Base-by-base conservation (phyloP, 441 rosid species). In the Theobroma grandiflorum region DNA sequence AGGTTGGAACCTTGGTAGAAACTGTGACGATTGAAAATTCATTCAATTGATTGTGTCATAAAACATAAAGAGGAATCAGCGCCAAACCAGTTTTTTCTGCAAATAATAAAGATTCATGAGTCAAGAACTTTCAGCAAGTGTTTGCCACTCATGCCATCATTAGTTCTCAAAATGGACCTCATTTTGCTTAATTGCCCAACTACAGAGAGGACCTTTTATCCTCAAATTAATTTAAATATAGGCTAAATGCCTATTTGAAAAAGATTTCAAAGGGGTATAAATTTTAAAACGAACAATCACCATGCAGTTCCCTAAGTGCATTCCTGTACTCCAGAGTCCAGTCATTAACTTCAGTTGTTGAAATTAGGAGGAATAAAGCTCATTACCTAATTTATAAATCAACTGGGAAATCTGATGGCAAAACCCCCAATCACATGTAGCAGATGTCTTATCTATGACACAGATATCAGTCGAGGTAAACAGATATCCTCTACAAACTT, bases 11-110 rank as follows among this genome's bases (percentile, higher is more conserved):
- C 72, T 67, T 4, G 72, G 72, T 14, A 16, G 33, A 20, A 15
- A 20, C 72, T 67, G 72, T n/a, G 4, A 67, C 72, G 42, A 42
- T 2, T 15, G n/a, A 42, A 35, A 91, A 92, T 2, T 79, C 86
- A 75, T 90, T 91, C 75, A 42, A 22, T 49, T 38, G n/a, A 1
- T 76, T 12, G 22, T 42, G 26, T 16, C 61, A 57, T 8, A 0
- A 53, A 53, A 1, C 22, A 26, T 61, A 22, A 9, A 6, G 20
- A 53, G 31, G 2, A 5, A 52, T 52, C 58, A 4, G 58, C 58
- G 15, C 7, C 58, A 52, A 0, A 16, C 20, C 20, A 52, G 1
- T 52, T 0, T 3, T 52, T 16, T 52, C 58, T 15, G 58, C 6
- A 16, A 52, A 52, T 16, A 52, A 15, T 52, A 52, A 16, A 12